Conservation (phyloP, 306 rosid species). For the Quercus ilex region DNA sequence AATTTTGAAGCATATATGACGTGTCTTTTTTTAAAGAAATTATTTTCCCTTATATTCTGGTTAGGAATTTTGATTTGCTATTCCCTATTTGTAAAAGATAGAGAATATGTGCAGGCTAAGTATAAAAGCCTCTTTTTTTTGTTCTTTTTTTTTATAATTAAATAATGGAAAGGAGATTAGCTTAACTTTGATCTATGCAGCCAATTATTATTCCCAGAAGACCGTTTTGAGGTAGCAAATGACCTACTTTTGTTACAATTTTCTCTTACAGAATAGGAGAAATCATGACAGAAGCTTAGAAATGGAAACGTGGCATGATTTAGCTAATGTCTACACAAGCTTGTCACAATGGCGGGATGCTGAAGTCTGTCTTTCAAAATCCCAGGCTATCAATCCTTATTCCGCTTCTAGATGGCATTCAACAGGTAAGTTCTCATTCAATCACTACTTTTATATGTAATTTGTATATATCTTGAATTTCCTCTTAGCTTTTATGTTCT, state of each 20-base stretch:
- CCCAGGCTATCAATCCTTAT: constrained; percentile 68
- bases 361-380: constrained; percentile 81
- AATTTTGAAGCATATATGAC: neutral
- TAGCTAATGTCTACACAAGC: constrained; percentile 62
- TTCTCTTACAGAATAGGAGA: constrained; percentile 45
- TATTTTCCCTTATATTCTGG: neutral
- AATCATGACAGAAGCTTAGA: constrained; percentile 60
- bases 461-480: neutral
- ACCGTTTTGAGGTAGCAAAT: neutral
- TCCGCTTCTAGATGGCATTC: constrained; percentile 89
- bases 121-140: neutral
- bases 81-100: neutral
- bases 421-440: constrained; percentile 44
- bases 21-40: neutral
- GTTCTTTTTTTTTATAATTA: too few relatives aligned
- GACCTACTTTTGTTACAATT: constrained; percentile 4
- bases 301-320: constrained; percentile 91
- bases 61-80: neutral
- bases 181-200: neutral
- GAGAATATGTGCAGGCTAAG: neutral
- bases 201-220: neutral
- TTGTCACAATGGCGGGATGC: constrained; percentile 84
- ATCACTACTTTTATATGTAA: neutral
- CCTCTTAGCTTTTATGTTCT: neutral
- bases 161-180: neutral